A percentile compares a stretch with the other conserved stretches of the same genome.
Evolutionary conservation across 352 stramenopile genomes (phyloP).

Genomic region (Phytophthora sp.): DNA sequence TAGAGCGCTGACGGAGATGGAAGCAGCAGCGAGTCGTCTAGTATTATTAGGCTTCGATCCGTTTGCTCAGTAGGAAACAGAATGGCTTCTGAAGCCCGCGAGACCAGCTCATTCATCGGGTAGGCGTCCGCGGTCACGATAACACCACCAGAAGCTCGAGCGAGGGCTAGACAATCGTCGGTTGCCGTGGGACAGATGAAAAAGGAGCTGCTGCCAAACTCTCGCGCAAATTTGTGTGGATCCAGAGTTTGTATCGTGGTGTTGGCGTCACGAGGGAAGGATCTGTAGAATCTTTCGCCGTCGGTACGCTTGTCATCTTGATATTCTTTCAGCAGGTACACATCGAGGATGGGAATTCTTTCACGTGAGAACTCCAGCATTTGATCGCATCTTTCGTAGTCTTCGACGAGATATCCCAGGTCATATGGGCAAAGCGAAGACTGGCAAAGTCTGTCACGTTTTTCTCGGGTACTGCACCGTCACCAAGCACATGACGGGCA

Average conservation of each 20-base stretch:
- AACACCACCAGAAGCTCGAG: slow-evolving; percentile 46
- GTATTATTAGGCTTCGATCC: neutral
- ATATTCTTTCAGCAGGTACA: slow-evolving; percentile 33
- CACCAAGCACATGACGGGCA: slow-evolving; percentile 10
- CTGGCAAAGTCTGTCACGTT: slow-evolving; percentile 38
- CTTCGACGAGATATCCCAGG: slow-evolving; percentile 39
- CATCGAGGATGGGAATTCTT: slow-evolving; percentile 49
- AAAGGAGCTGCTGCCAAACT: slow-evolving; percentile 43
- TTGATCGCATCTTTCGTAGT: slow-evolving; percentile 53
- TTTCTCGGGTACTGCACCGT: slow-evolving; percentile 10
- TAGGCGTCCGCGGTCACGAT: slow-evolving; percentile 53
- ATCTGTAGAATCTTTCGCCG: slow-evolving; percentile 25
- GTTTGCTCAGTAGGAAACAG: slow-evolving; percentile 12
- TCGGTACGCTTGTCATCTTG: slow-evolving; percentile 15
- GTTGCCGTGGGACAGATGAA: slow-evolving; percentile 65
- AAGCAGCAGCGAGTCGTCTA: slow-evolving; percentile 15
- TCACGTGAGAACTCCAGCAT: slow-evolving; percentile 43
- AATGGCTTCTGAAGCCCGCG: slow-evolving; percentile 11
- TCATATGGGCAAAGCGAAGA: slow-evolving; percentile 50
- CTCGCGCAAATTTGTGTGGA: slow-evolving; percentile 37
- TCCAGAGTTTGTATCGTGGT: slow-evolving; percentile 25
- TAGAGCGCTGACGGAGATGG: neutral
- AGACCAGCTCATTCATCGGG: slow-evolving; percentile 66
- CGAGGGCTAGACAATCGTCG: slow-evolving; percentile 68
- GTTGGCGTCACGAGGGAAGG: slow-evolving; percentile 20